phyloP scores from a whole-genome alignment of 73 alveolate genomes.

The Paraurostyla sp. region DNA sequence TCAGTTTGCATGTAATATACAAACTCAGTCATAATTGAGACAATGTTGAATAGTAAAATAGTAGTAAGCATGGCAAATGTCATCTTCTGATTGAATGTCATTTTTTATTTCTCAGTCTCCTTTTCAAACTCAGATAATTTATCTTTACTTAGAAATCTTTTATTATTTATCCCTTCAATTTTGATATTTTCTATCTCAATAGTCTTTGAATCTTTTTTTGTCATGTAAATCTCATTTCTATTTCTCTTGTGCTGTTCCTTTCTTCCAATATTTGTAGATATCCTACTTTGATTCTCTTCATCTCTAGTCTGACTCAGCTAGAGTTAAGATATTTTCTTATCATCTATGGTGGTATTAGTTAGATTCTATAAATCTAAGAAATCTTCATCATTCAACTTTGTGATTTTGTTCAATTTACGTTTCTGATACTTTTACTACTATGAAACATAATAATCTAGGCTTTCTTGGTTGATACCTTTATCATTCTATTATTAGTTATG shows the following conservation, averaged over 20 bases:
- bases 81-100: constrained; percentile 13
- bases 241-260: not conserved
- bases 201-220: not conserved
- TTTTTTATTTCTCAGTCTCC: not conserved
- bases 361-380: not conserved
- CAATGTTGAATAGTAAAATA: not conserved
- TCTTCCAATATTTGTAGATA: not conserved
- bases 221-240: not conserved
- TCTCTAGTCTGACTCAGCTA: not conserved
- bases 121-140: constrained; percentile 10
- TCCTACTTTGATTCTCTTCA: not conserved
- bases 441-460: not conserved
- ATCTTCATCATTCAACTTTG: not conserved
- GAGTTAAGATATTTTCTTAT: not conserved
- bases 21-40: constrained; percentile 1
- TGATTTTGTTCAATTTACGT: not conserved
- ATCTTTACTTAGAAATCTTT: too few relatives aligned
- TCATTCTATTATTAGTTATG: not conserved
- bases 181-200: not conserved
- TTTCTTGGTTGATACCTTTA: not conserved
- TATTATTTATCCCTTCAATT: not conserved
- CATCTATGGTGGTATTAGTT: not conserved
- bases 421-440: not conserved
- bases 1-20: constrained; percentile 16
- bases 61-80: not conserved